Percentiles rank a stretch among this genome's conserved stretches.
These are phyloP conservation scores for Striga hermonthica DNA, from an alignment of 305 asterid species.

Conservation along the genomic window DNA sequence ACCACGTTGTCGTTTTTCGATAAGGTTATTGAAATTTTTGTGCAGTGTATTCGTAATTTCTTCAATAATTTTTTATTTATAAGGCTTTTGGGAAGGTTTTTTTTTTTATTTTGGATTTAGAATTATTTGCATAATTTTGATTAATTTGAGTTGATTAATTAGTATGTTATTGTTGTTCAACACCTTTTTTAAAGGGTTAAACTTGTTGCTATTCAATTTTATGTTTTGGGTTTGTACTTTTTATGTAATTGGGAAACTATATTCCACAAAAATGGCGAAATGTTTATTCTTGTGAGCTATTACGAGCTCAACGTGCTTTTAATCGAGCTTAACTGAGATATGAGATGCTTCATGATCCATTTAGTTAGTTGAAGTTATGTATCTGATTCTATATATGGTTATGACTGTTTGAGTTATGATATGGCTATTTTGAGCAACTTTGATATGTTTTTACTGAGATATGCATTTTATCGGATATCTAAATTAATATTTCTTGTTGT, in stretches of 20 bases:
- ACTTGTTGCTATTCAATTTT: neutral
- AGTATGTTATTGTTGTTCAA: neutral
- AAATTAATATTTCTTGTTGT: constrained; percentile 36
- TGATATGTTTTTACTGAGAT: no score
- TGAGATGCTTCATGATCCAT: no score
- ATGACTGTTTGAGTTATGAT: no score
- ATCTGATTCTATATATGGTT: no score
- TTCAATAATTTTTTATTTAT: neutral
- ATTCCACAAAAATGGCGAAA: no score
- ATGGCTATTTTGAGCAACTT: no score
- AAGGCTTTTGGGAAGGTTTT: constrained; percentile 4
- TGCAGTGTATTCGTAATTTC: neutral
- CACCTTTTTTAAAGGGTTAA: neutral
- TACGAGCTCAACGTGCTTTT: no score
- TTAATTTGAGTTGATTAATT: neutral
- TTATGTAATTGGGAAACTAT: no score
- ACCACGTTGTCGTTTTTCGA: constrained; percentile 60
- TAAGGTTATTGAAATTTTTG: constrained; percentile 27
- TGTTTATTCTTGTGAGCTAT: no score
- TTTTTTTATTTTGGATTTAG: constrained; percentile 6
- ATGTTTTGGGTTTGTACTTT: neutral
- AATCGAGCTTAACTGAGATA: no score
- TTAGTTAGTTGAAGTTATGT: no score
- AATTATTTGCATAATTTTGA: neutral
- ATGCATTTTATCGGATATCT: no score